Evolutionary conservation across 2,329 filamentous ascomycete species (phyloP).

Genomic region (Cladosporium halotolerans): DNA sequence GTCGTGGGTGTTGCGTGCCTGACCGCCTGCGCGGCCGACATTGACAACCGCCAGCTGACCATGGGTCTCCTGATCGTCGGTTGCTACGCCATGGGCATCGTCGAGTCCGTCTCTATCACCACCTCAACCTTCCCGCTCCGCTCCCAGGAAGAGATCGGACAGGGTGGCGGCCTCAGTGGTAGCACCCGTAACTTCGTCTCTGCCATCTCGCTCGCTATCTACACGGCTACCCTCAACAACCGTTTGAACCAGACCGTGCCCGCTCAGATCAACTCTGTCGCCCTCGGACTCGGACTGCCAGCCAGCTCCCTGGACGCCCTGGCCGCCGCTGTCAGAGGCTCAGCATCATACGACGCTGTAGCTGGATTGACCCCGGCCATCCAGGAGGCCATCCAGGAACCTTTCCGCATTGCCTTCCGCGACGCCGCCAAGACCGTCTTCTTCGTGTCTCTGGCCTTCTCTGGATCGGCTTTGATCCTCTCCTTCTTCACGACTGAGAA

Average conservation of each 20-base stretch:
- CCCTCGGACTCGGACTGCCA: slow-evolving; percentile 15
- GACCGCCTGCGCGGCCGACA: slow-evolving; percentile 18
- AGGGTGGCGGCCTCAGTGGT: slow-evolving; percentile 20
- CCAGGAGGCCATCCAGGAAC: slow-evolving; percentile 18
- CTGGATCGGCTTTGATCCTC: slow-evolving; percentile 20
- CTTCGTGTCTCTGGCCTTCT: slow-evolving; percentile 20
- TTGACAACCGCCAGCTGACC: slow-evolving; percentile 18
- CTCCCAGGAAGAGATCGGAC: slow-evolving; percentile 23
- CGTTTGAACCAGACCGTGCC: slow-evolving; percentile 17
- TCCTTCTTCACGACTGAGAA: slow-evolving; percentile 23
- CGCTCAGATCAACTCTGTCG: slow-evolving; percentile 17
- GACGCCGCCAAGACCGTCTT: slow-evolving; percentile 20
- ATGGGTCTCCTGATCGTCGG: slow-evolving; percentile 20
- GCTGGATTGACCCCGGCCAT: slow-evolving; percentile 18
- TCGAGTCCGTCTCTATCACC: slow-evolving; percentile 21
- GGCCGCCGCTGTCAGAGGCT: slow-evolving; percentile 15
- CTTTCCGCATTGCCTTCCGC: slow-evolving; percentile 18
- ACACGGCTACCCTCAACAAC: slow-evolving; percentile 21
- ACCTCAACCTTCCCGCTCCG: slow-evolving; percentile 23
- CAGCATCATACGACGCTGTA: slow-evolving; percentile 14
- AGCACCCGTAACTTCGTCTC: slow-evolving; percentile 21
- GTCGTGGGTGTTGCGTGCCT: slow-evolving; percentile 19
- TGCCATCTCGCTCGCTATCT: slow-evolving; percentile 21
- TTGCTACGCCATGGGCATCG: slow-evolving; percentile 20
- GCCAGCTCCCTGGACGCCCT: slow-evolving; percentile 15